Conservation (phyloP, 768 basidiomycete species). For the Suillus hirtellus region DNA sequence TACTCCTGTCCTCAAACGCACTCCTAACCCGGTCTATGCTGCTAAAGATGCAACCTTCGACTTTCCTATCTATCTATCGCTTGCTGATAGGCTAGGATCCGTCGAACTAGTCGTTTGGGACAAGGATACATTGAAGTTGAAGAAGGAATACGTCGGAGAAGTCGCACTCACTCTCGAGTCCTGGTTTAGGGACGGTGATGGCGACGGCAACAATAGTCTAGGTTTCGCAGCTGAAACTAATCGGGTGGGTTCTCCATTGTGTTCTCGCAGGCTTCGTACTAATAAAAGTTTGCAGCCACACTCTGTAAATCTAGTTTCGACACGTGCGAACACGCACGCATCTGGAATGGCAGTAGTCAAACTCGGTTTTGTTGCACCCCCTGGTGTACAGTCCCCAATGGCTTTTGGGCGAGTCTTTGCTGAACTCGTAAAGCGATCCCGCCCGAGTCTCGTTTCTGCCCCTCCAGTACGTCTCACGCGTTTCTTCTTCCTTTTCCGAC, state of each 20-base stretch:
- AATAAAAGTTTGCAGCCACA: constrained; percentile 38
- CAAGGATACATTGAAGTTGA: constrained; percentile 69
- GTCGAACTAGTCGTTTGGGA: constrained; percentile 93
- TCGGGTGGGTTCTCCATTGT: constrained; percentile 47
- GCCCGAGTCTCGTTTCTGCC: constrained; percentile 69
- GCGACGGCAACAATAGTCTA: constrained; percentile 27
- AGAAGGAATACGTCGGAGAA: constrained; percentile 95
- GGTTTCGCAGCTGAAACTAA: constrained; percentile 67
- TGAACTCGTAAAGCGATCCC: constrained; percentile 62
- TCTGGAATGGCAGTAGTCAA: constrained; percentile 60
- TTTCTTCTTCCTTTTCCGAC: constrained; percentile 13
- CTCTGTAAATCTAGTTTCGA: constrained; percentile 46
- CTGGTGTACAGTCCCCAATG: constrained; percentile 44
- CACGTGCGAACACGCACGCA: constrained; percentile 46
- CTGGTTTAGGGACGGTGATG: constrained; percentile 60
- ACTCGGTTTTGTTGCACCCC: constrained; percentile 54
- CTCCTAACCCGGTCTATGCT: constrained; percentile 63
- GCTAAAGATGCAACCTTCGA: constrained; percentile 84
- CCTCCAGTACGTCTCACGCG: constrained; percentile 56
- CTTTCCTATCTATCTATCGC: constrained; percentile 79
- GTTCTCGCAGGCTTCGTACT: constrained; percentile 8
- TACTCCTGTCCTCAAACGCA: constrained; percentile 77
- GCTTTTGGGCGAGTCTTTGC: constrained; percentile 61
- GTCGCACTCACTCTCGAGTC: constrained; percentile 73
- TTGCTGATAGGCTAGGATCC: constrained; percentile 69